Conservation (phyloP, 108 stramenopile genomes). For the Skeletonema menzelii region DNA sequence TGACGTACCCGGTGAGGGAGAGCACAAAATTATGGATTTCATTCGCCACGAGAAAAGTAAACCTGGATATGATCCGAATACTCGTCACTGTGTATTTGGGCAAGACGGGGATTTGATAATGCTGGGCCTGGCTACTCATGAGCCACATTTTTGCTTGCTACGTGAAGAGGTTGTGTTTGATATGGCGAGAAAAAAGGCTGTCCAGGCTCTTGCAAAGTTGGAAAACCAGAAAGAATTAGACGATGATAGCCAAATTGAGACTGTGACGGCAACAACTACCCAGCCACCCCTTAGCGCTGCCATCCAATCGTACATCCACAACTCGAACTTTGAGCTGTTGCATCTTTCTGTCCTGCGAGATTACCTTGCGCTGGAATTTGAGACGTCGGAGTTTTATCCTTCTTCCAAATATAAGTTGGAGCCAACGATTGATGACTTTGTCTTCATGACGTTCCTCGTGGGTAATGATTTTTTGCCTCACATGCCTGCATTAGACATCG, state of each 20-base stretch:
- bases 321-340: constrained; percentile 94
- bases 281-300: constrained; percentile 40
- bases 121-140: constrained; percentile 96
- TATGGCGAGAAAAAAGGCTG: constrained; percentile 37
- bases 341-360: constrained; percentile 95
- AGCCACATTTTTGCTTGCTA: constrained; percentile 92
- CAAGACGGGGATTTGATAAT: constrained; percentile 99
- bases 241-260: neutral
- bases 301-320: constrained; percentile 65
- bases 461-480: constrained; percentile 99
- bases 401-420: constrained; percentile 77
- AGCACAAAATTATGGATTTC: constrained; percentile 99
- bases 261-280: neutral
- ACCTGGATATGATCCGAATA: constrained; percentile 87
- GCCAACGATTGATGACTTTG: constrained; percentile 97
- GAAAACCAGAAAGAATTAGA: constrained; percentile 41
- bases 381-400: constrained; percentile 60
- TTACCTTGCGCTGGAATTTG: constrained; percentile 94
- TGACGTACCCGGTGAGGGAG: constrained; percentile 99
- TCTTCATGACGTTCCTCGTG: constrained; percentile 97
- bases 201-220: constrained; percentile 46
- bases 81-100: constrained; percentile 97
- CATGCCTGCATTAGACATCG: constrained; percentile 96
- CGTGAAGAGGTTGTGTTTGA: constrained; percentile 94
- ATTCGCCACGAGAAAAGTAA: constrained; percentile 75